Base-by-base conservation (phyloP, 345 rosid species). In the Brassica rapa region DNA sequence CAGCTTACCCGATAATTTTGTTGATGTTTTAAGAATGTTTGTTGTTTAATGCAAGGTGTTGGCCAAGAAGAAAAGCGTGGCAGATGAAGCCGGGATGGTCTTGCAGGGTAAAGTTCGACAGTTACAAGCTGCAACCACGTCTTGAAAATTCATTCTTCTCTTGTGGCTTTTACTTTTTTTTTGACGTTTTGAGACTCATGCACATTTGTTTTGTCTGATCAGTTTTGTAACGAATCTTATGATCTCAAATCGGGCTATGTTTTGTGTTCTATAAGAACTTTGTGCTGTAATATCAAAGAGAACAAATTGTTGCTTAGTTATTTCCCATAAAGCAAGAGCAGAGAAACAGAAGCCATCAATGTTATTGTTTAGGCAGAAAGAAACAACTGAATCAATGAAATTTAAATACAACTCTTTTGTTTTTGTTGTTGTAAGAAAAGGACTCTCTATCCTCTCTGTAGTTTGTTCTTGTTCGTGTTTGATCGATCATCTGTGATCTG, bases 31-130 rank as follows among this genome's bases (percentile, higher is more conserved):
- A 37, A 77, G 33, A 25, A 76, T 51, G 55, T 69, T 63, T n/a
- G 12, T 55, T n/a, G 12, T 70, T 10, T n/a, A 63, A 66, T 53
- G 59, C 88, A 93, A 39, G 99, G 92, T 95, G 67, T 93, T 97
- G 16, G 80, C 97, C 2, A 91, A 91, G 77, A 95, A 95, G 98
- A 93, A 91, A 85, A 87, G 73, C 8, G 71, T 91, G 46, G 90
- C 96, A 37, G 97, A 93, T 78, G 99, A 95, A 83, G 97, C 93
- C 15, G 89, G 88, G 24, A 88, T 83, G 65, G 71, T 90, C 51
- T 84, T 93, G 70, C 97, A 93, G 79, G 78, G 89, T 15, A 93
- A 89, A 77, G 55, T 93, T 86, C 91, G 84, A 79, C 96, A 89
- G 46, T 57, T 87, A 75, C 77, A 86, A 55, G 84, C 90, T 29